Conservation (phyloP, 257 asterid species). For the Echites panduratus region DNA sequence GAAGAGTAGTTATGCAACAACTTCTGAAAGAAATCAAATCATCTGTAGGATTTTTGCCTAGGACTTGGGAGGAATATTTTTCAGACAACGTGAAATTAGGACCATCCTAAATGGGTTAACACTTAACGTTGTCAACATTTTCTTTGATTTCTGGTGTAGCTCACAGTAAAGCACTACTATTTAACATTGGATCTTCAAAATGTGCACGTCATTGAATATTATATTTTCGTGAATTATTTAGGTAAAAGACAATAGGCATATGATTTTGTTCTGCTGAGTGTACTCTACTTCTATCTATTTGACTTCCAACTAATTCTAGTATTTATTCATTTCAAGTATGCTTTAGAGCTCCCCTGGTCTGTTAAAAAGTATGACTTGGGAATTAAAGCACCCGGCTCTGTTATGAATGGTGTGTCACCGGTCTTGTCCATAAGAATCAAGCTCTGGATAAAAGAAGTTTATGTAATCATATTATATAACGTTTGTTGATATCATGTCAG, state of each 20-base stretch:
- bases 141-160: no score
- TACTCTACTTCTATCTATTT: background rate
- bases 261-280: background rate
- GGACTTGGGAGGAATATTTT: no score
- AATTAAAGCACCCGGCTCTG: no score
- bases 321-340: background rate
- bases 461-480: background rate
- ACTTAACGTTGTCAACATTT: no score
- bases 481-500: slow-evolving; percentile 11
- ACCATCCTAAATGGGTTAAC: no score
- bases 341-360: background rate
- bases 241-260: background rate
- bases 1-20: no score
- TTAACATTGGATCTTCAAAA: background rate
- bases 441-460: background rate
- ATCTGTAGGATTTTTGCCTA: no score
- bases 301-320: background rate
- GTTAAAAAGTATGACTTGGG: background rate
- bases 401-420: background rate
- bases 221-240: background rate
- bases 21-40: no score
- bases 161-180: background rate
- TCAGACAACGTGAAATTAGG: no score
- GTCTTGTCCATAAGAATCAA: background rate
- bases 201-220: background rate